Evolutionary conservation across 192 early-diverging fungal species (phyloP).

Genomic region (Umbelopsis vinacea): DNA sequence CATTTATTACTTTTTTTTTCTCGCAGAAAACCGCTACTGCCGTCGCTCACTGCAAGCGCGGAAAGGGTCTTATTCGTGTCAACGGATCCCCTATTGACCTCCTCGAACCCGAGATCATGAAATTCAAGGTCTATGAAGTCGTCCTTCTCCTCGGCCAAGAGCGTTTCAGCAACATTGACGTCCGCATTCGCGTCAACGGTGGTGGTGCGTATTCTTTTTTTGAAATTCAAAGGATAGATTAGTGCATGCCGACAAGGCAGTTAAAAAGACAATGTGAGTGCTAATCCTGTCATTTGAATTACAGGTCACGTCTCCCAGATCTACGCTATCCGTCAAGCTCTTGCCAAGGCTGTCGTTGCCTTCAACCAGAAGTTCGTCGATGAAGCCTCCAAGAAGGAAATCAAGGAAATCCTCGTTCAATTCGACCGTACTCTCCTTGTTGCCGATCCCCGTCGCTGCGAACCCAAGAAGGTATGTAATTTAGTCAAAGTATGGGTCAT

Average conservation of each 20-base stretch:
- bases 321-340: constrained; percentile 98
- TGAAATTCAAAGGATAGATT: no score
- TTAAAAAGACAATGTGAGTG: neutral
- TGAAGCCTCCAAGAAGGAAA: constrained; percentile 99
- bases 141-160: constrained; percentile 96
- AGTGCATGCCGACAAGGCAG: no score
- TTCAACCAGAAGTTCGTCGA: constrained; percentile 99
- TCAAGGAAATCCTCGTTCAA: constrained; percentile 87
- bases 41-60: constrained; percentile 98
- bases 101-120: constrained; percentile 95
- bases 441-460: constrained; percentile 98
- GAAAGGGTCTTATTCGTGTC: constrained; percentile 95
- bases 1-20: neutral
- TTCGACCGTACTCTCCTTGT: constrained; percentile 99
- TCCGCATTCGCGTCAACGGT: constrained; percentile 95
- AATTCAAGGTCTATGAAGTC: constrained; percentile 98
- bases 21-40: constrained; percentile 96
- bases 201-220: constrained; percentile 62
- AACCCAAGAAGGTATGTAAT: constrained; percentile 86
- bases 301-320: constrained; percentile 90
- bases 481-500: neutral
- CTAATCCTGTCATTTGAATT: neutral
- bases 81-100: constrained; percentile 97
- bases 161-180: constrained; percentile 95
- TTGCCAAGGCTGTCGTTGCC: constrained; percentile 99